Evolutionary conservation across 2,329 filamentous ascomycete species (phyloP), one percentile per base, ranked within the genome.

Genomic region (Ustilaginoidea virens): DNA sequence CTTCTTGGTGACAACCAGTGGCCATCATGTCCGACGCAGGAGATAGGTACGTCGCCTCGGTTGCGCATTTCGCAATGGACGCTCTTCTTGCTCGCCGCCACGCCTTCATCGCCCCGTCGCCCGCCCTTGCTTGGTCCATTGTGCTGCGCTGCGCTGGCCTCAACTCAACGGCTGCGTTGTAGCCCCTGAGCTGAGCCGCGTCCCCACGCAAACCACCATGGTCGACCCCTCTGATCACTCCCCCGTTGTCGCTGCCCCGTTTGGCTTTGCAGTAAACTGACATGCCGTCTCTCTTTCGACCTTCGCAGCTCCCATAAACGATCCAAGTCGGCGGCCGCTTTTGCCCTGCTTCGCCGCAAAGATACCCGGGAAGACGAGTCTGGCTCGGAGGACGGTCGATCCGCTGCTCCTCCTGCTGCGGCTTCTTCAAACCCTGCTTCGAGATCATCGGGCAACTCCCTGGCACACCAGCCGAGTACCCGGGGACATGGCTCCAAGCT

Each of bases 341-440:
- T 71, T 39, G 57, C 66, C 47, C 46, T 74, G 45, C 49, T 74
- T 47, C 57, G 66, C 36, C 60, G 65, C 37, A 65, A 57, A 41
- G 61, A 66, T 30, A 52, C 51, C 37, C 54, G 56, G 37, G 57
- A 59, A 40, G 60, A 66, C 45, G 64, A 69, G 41, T 66, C 67
- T 34, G 61, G 65, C 37, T 55, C 53, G 30, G 61, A 68, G 43
- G 63, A 68, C 48, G 58, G 58, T 37, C 59, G 55, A 38, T 52
- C 49, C 31, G 49, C 54, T 12, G 37, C 47, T 25, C 46, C 53
- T 31, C 48, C 43, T 25, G 46, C 53, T 31, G 48, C 43, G 36
- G 44, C 51, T 24, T 41, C 44, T 20, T 42, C 52, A 27, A 45
- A 45, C 35, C 44, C 42, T 30, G 38, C 44, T 26, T 42, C 44